Percentiles rank a stretch among this genome's conserved stretches.
Conservation (phyloP, 2,329 filamentous ascomycete genomes). For the Diaporthe citrichinensis region DNA sequence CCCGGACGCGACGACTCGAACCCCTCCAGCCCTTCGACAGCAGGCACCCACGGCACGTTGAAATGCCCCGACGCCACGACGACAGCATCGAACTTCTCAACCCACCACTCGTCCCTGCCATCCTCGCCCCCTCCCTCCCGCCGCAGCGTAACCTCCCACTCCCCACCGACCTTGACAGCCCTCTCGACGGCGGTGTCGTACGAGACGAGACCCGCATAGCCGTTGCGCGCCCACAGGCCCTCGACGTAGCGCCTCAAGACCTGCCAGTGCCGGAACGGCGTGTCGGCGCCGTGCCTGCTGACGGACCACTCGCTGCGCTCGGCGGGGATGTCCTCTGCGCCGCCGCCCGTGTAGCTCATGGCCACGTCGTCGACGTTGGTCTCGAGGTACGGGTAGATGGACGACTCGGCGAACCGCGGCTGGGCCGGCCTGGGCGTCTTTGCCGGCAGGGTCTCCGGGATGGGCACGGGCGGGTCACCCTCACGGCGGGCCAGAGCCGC, state of each 20-base stretch:
- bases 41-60: constrained; percentile 67
- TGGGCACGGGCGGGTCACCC: constrained; percentile 62
- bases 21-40: constrained; percentile 62
- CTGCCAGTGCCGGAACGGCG: constrained; percentile 74
- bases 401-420: constrained; percentile 69
- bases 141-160: constrained; percentile 69
- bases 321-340: constrained; percentile 63
- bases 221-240: constrained; percentile 63
- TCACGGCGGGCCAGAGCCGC: constrained; percentile 61
- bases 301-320: constrained; percentile 58
- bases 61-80: constrained; percentile 72
- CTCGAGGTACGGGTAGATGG: constrained; percentile 63
- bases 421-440: constrained; percentile 57
- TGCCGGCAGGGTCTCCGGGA: constrained; percentile 64
- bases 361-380: constrained; percentile 72
- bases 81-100: constrained; percentile 71
- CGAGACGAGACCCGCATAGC: constrained; percentile 65
- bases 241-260: constrained; percentile 70
- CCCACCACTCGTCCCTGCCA: constrained; percentile 71
- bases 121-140: constrained; percentile 49
- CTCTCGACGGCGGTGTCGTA: constrained; percentile 75
- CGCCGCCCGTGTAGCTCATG: constrained; percentile 68
- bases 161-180: constrained; percentile 62
- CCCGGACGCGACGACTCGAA: constrained; percentile 62
- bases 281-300: constrained; percentile 66